phyloP scores from a whole-genome alignment of 106 monocot species.

The Acorus gramineus region DNA sequence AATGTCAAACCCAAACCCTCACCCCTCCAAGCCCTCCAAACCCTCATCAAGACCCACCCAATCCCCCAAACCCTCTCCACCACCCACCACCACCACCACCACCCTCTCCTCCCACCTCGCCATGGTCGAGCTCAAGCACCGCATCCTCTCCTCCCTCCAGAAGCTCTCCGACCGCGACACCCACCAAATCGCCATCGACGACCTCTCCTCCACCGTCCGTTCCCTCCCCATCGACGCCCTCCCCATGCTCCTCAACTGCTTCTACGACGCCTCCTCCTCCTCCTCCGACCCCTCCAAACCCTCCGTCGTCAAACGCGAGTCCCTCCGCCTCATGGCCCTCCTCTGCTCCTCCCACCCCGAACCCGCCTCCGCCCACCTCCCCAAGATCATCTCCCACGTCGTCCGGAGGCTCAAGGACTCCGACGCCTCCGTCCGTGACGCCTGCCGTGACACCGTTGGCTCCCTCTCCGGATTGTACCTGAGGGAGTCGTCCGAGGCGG shows the following conservation, averaged over 20 bases:
- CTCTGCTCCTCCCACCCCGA: constrained; percentile 68
- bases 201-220: constrained; percentile 65
- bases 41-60: not conserved
- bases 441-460: constrained; percentile 63
- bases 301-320: constrained; percentile 53
- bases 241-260: constrained; percentile 48
- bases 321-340: constrained; percentile 55
- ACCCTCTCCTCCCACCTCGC: constrained; percentile 44
- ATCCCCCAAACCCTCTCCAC: constrained; percentile 3
- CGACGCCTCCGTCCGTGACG: constrained; percentile 72
- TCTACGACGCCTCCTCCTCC: constrained; percentile 46
- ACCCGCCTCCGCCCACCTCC: constrained; percentile 43
- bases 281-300: constrained; percentile 18
- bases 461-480: constrained; percentile 58
- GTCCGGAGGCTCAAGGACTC: constrained; percentile 76
- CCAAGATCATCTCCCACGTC: constrained; percentile 68
- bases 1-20: constrained; percentile 16
- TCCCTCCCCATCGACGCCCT: constrained; percentile 52
- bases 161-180: constrained; percentile 98
- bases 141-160: constrained; percentile 52
- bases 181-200: constrained; percentile 82
- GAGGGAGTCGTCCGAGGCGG: constrained; percentile 19
- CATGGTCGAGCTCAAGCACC: constrained; percentile 83
- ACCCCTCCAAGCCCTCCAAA: constrained; percentile 16
- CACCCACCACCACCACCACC: constrained; percentile 10